Conservation (phyloP, 306 rosid species). For the Cucurbita maxima region DNA sequence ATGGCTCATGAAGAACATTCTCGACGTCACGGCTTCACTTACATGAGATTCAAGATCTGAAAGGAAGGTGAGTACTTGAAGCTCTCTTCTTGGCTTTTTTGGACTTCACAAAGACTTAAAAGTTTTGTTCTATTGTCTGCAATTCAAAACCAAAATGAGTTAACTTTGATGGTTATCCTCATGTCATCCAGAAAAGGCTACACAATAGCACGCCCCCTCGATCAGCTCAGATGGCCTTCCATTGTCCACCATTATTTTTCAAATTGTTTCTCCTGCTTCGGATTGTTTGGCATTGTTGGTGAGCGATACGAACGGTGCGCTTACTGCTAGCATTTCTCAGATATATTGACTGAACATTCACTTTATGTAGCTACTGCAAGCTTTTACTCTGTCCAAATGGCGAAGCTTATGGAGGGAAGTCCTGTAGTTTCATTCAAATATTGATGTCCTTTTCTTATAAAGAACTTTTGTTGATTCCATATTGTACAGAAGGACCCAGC, state of each 20-base stretch:
- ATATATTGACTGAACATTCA: background rate
- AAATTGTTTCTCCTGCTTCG: background rate
- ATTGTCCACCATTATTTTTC: background rate
- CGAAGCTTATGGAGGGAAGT: background rate
- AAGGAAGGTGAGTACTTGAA: slow-evolving; percentile 1
- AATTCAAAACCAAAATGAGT: background rate
- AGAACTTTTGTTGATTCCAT: background rate
- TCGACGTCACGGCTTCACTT: slow-evolving; percentile 41
- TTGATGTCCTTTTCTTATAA: background rate
- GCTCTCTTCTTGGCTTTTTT: background rate
- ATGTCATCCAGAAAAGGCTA: background rate
- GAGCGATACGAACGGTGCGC: background rate
- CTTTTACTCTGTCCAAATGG: background rate
- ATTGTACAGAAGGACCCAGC: background rate
- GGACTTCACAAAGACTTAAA: background rate
- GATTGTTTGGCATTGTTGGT: background rate
- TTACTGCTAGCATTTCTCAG: background rate
- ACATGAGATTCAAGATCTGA: slow-evolving; percentile 8
- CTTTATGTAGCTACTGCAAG: background rate
- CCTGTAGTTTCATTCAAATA: background rate
- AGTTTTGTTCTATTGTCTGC: background rate
- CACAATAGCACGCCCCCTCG: background rate
- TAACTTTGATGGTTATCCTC: background rate
- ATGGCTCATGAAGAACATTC: slow-evolving; percentile 46
- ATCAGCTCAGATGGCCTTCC: background rate